These are phyloP conservation scores for Phlebiopsis flavidoalba DNA, from an alignment of 768 basidiomycete genomes.

Conservation along the genomic window DNA sequence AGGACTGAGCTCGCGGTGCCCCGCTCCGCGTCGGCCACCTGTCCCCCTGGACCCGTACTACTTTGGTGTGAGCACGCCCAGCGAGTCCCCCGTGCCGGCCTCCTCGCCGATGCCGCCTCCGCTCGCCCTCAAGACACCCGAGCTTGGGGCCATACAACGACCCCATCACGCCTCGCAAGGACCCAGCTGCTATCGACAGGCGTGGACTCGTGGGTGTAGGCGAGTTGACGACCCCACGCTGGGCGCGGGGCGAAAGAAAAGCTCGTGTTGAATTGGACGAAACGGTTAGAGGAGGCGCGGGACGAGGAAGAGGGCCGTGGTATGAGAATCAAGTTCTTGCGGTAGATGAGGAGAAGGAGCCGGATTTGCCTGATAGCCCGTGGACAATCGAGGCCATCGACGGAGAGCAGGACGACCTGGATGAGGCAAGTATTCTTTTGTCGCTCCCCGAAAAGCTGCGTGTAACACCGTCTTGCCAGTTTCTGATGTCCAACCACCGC, in stretches of 20 bases:
- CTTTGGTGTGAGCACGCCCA: slow-evolving; percentile 66
- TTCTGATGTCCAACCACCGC: slow-evolving; percentile 35
- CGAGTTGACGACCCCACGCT: slow-evolving; percentile 94
- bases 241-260: slow-evolving; percentile 45
- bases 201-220: slow-evolving; percentile 89
- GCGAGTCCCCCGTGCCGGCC: slow-evolving; percentile 59
- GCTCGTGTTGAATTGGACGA: slow-evolving; percentile 33
- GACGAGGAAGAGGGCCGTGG: too few relatives aligned
- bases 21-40: slow-evolving; percentile 71
- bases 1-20: slow-evolving; percentile 45
- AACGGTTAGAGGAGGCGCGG: slow-evolving; percentile 29
- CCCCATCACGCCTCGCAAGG: slow-evolving; percentile 67
- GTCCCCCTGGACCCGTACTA: slow-evolving; percentile 86
- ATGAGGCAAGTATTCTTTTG: slow-evolving; percentile 44
- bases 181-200: slow-evolving; percentile 80
- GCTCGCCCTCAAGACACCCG: slow-evolving; percentile 54
- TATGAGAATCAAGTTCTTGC: slow-evolving; percentile 21
- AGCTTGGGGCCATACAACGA: slow-evolving; percentile 43
- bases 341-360: slow-evolving; percentile 24
- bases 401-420: slow-evolving; percentile 66
- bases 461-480: slow-evolving; percentile 25
- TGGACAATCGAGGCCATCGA: slow-evolving; percentile 89
- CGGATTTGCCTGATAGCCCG: slow-evolving; percentile 66
- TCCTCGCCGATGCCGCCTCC: slow-evolving; percentile 18
- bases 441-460: background rate